Base-by-base conservation (phyloP, 2,329 filamentous ascomycete genomes). In the Grosmannia huntii region DNA sequence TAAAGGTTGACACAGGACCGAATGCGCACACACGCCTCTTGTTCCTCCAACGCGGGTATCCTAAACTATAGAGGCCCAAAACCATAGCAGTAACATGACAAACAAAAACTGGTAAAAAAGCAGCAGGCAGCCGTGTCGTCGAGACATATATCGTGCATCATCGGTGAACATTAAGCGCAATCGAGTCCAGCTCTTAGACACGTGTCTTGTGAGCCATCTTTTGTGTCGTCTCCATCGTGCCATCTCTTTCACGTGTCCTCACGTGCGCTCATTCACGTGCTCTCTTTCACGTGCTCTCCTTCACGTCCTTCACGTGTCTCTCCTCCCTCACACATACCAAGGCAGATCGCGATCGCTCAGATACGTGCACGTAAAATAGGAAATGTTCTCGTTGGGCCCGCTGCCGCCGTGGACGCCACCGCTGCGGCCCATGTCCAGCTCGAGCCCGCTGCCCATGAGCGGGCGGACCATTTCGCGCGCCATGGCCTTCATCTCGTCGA, bases 401-500 rank as follows among this genome's bases (percentile, higher is more conserved):
- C 11, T 49, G 65, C 71, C 67, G 2, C 68, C 75, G 62, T 70
- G 53, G 66, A 71, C 56, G 66, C 71, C 66, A 46, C 70, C 67
- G 46, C 71, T 70, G 55, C 66, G 68, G 28, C 63, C 76, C 57
- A 89, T 70, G 68, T 95, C 90, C 53, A 95, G 78, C 71, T 96
- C 89, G 14, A 96, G 77, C 56, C 85, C 87, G 67, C 89, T 94
- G 56, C 86, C 81, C 85, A 95, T 95, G 14, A 96, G 75, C 4
- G 91, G 91, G 60, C 85, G 84, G 9, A 96, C 91, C 19, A 87
- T 77, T 66, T 95, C 89, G 57, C 87, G 78, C 7, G 91, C 92
- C 67, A 92, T 80, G 58, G 81, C 80, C 73, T 96, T 96, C 57
- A 96, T 77, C 74, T 96, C 91, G 60, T 96, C 90, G 64, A 96